Evolutionary conservation across 768 basidiomycete genomes (phyloP).

Genomic region (Macrocybe gigantea): DNA sequence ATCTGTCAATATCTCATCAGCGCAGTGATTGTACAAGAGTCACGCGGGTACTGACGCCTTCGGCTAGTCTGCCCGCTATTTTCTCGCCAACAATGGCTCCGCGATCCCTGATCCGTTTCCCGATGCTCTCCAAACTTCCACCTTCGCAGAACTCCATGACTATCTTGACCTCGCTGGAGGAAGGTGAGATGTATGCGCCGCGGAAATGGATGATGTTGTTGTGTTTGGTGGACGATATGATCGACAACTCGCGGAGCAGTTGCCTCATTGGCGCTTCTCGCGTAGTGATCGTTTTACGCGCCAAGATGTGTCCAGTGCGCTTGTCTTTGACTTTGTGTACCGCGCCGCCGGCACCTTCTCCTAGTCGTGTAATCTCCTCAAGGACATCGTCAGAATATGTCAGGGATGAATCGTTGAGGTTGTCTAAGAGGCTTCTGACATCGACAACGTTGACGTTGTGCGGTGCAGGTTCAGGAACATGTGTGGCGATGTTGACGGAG

Average conservation of each 20-base stretch:
- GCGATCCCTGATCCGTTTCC: constrained; percentile 75
- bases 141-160: constrained; percentile 90
- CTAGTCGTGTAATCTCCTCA: constrained; percentile 73
- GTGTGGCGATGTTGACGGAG: constrained; percentile 14
- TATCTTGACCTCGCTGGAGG: constrained; percentile 89
- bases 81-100: constrained; percentile 79
- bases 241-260: constrained; percentile 86
- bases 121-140: constrained; percentile 84
- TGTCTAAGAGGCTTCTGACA: constrained; percentile 31
- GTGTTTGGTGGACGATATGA: constrained; percentile 80
- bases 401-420: constrained; percentile 27
- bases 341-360: constrained; percentile 94
- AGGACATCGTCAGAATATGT: constrained; percentile 68
- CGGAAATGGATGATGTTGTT: constrained; percentile 88
- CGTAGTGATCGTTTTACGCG: constrained; percentile 91
- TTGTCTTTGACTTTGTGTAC: constrained; percentile 91
- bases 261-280: constrained; percentile 89
- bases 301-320: constrained; percentile 76
- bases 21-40: background rate
- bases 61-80: constrained; percentile 87
- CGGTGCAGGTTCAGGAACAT: constrained; percentile 22
- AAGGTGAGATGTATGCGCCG: constrained; percentile 86
- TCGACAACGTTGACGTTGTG: constrained; percentile 29
- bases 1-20: constrained; percentile 36
- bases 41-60: constrained; percentile 59